Percentiles rank a stretch among this genome's conserved stretches.
These are phyloP conservation scores for Pneumocystis carinii DNA, from an alignment of 1,139 yeast species.

Conservation along the genomic window DNA sequence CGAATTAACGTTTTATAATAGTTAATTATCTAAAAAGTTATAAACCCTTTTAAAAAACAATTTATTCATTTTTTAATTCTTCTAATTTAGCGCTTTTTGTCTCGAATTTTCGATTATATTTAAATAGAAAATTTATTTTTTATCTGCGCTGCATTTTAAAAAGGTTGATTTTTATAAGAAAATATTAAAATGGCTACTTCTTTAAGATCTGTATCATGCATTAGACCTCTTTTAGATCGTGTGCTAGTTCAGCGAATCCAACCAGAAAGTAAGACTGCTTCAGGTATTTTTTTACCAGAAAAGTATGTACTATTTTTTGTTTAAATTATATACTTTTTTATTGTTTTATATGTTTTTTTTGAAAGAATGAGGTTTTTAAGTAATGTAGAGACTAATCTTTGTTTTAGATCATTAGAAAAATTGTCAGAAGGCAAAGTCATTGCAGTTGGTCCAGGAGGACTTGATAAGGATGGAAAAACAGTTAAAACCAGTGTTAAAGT, in stretches of 20 bases:
- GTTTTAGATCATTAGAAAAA: constrained; percentile 39
- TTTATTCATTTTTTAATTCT: not conserved
- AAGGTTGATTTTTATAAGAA: not conserved
- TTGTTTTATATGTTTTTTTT: not conserved
- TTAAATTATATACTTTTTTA: not conserved
- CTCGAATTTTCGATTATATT: not conserved
- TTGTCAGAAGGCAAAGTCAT: constrained; percentile 42
- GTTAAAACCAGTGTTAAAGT: constrained; percentile 60
- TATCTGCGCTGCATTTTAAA: not conserved
- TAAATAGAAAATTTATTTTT: no score
- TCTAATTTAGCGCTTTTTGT: not conserved
- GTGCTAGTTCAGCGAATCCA: constrained; percentile 86
- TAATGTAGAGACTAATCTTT: not conserved
- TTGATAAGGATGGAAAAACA: constrained; percentile 43
- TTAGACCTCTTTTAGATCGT: constrained; percentile 88
- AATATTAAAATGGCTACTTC: constrained; percentile 31
- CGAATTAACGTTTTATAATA: not conserved
- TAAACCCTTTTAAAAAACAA: not conserved
- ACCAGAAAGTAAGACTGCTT: constrained; percentile 70
- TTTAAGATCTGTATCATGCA: constrained; percentile 71
- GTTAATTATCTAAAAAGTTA: not conserved
- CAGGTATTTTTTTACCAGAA: constrained; percentile 93
- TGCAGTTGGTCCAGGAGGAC: constrained; percentile 39
- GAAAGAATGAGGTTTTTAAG: not conserved
- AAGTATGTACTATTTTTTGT: constrained; percentile 41